phyloP scores from a whole-genome alignment of 345 rosid species.

The Citropsis articulata region DNA sequence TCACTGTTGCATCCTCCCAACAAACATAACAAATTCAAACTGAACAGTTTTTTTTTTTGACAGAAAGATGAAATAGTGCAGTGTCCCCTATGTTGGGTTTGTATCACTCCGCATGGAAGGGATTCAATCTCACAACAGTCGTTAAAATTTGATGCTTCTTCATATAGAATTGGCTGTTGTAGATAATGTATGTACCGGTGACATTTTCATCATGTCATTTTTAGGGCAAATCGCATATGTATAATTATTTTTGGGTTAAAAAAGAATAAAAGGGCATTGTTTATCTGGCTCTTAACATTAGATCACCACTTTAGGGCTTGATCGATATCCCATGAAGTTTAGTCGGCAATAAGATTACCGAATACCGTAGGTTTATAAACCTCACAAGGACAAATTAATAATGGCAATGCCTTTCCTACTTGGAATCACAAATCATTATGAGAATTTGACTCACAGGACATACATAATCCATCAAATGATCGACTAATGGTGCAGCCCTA shows the following conservation, averaged over 20 bases:
- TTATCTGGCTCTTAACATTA: too few relatives aligned
- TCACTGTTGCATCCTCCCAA: conserved; percentile 10
- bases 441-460: conserved; percentile 17
- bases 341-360: too few relatives aligned
- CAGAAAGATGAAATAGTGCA: not conserved
- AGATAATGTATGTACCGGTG: not conserved
- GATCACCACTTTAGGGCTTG: too few relatives aligned
- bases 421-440: conserved; percentile 13
- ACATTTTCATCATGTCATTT: not conserved
- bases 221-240: not conserved
- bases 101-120: not conserved
- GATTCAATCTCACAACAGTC: not conserved
- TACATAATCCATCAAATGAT: not conserved
- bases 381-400: not conserved
- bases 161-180: not conserved
- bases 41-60: not conserved
- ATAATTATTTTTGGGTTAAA: too few relatives aligned
- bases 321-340: too few relatives aligned
- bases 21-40: not conserved
- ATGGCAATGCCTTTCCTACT: not conserved
- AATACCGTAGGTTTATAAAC: not conserved
- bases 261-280: too few relatives aligned
- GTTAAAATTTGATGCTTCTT: not conserved
- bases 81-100: not conserved
- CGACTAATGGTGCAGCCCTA: not conserved